phyloP scores from a whole-genome alignment of 768 basidiomycete species.

The Phlebiopsis gigantea region DNA sequence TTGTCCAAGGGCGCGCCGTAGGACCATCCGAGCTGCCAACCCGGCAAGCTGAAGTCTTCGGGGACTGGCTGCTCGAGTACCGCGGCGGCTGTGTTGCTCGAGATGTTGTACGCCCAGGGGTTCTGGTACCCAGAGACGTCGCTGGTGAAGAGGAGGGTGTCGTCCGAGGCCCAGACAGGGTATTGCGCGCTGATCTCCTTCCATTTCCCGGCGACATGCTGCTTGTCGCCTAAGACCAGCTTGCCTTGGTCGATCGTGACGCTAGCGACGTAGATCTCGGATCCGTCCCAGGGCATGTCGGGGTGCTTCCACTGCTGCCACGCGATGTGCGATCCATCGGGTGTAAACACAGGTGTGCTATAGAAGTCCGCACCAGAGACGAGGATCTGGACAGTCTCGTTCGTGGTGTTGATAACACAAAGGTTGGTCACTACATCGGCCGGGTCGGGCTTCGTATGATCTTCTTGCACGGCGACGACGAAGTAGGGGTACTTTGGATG shows the following conservation, averaged over 20 bases:
- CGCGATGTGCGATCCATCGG: conserved; percentile 49
- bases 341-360: conserved; percentile 51
- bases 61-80: conserved; percentile 35
- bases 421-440: conserved; percentile 52
- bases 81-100: conserved; percentile 22
- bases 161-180: conserved; percentile 54
- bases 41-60: conserved; percentile 53
- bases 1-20: conserved; percentile 43
- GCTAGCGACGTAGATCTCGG: conserved; percentile 49
- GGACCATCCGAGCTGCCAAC: conserved; percentile 48
- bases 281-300: conserved; percentile 70
- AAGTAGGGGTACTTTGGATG: conserved; percentile 50
- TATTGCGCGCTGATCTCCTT: conserved; percentile 49
- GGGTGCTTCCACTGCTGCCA: conserved; percentile 71
- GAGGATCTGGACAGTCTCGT: conserved; percentile 38
- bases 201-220: conserved; percentile 46
- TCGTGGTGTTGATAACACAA: conserved; percentile 45
- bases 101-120: conserved; percentile 50
- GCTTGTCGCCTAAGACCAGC: conserved; percentile 32
- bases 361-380: conserved; percentile 70
- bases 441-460: conserved; percentile 55
- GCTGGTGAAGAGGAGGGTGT: conserved; percentile 54
- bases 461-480: conserved; percentile 61
- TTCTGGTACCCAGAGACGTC: conserved; percentile 67
- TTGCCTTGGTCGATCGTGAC: conserved; percentile 25